Base-by-base conservation (phyloP, 805 yeast species). In the Monosporozyma unispora region DNA sequence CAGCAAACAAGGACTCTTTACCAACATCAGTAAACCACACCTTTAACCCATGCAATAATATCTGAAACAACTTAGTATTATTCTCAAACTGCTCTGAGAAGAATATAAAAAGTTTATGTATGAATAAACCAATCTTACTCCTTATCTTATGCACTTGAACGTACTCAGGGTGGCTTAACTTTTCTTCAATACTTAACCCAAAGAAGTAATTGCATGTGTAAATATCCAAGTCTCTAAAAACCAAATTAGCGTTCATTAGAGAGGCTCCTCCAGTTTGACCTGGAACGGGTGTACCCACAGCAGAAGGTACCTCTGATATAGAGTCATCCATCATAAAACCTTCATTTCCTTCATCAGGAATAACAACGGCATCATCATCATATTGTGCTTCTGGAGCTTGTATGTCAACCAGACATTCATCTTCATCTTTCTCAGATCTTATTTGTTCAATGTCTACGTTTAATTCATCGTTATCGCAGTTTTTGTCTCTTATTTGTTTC, bases 21-120 rank as follows among this genome's bases (percentile, higher is more conserved):
- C 96, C 95, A 25, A 84, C 84, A 60, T 88, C 93, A 25, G 84
- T 73, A 55, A 84, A 82, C 87, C 93, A 91, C 5, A 83, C 78
- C 54, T 84, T 80, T 43, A 84, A 61, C 2, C 83, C 81, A 58
- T 79, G 78, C 28, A 89, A 66, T 31, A 83, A 72, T 41, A 80
- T 78, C 52, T 79, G 79, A 61, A 81, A 75, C 10, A 85, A 62
- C 10, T 78, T 77, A 8, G 84, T 77, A 53, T 87, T 83, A 51
- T 85, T 87, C 43, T 77, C 80, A 41, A 75, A 75, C 47, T 77
- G 67, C 1, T 70, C 62, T 4, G 65, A 57, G 49, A 89, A 63
- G 54, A 74, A 76, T 12, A 66, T 57, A 48, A 73, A 76, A 5
- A 86, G 63, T 4, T 70, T 69, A 58, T 87, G 96, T 48, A 90